These are phyloP conservation scores for Phytophthora sp. DNA, from an alignment of 352 stramenopile genomes.

Conservation along the genomic window DNA sequence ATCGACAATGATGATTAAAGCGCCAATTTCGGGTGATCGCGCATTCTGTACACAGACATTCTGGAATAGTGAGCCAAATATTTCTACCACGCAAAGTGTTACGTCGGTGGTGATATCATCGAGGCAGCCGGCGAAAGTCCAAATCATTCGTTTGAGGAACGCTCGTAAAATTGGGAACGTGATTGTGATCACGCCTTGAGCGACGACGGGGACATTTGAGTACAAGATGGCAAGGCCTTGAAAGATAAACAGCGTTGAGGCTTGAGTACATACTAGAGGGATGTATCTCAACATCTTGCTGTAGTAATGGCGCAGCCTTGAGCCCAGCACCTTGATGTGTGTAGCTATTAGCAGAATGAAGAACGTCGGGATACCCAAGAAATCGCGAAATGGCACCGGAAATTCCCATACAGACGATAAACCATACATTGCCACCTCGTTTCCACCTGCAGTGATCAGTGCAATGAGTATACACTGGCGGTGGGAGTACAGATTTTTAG, in stretches of 20 bases:
- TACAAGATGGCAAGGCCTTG: slow-evolving; percentile 22
- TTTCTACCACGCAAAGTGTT: slow-evolving; percentile 31
- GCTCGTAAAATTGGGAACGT: slow-evolving; percentile 18
- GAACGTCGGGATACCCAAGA: slow-evolving; percentile 2
- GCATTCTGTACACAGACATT: slow-evolving; percentile 34
- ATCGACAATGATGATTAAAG: slow-evolving; percentile 18
- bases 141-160: slow-evolving; percentile 23
- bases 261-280: slow-evolving; percentile 16
- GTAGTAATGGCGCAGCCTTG: slow-evolving; percentile 5
- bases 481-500: slow-evolving; percentile 16
- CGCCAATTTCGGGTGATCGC: slow-evolving; percentile 10
- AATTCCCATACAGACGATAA: slow-evolving; percentile 20
- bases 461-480: slow-evolving; percentile 8
- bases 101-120: slow-evolving; percentile 34
- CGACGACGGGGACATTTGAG: not conserved
- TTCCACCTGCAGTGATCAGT: not conserved
- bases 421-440: slow-evolving; percentile 9
- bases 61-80: slow-evolving; percentile 36
- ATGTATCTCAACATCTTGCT: slow-evolving; percentile 9
- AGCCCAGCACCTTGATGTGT: slow-evolving; percentile 12
- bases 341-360: slow-evolving; percentile 6
- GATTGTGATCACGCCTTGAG: slow-evolving; percentile 15
- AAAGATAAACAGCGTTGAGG: slow-evolving; percentile 27
- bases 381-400: slow-evolving; percentile 27
- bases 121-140: slow-evolving; percentile 16